Base-by-base conservation (phyloP, 106 monocot species). In the Gastrodia elata region DNA sequence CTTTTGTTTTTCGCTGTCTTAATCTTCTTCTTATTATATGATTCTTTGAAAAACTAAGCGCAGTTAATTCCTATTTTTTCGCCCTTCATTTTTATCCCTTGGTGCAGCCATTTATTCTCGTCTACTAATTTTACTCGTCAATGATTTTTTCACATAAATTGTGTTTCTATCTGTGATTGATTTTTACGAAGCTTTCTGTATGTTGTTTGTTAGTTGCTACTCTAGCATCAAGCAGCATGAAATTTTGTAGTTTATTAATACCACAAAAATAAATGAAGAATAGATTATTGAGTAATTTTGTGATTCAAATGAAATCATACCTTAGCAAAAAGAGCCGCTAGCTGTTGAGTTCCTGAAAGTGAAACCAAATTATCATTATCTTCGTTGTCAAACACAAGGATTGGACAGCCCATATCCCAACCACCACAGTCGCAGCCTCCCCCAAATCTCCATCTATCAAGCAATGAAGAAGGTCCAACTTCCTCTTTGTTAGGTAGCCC, bases 391-490 rank as follows among this genome's bases (percentile, higher is more conserved):
- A 93, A 76, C 14, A 98, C 82, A 52, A 75, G 64, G 79, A 98
- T 83, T 28, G 93, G 93, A 55, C 97, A 98, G 1, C 79, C 82
- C 93, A 98, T 91, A 68, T 98, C 97, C 97, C 97, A 98, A 44
- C 97, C 97, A 61, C 97, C 97, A 83, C 97, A 98, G 74, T 98
- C 93, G 80, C 97, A 98, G 4, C 77, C 82, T 76, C 97, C 97
- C 39, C 91, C 93, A 73, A 65, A 82, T 81, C 86, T 88, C 90
- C 88, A 91, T 78, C 88, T 88, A 74, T 98, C 88, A 26, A 98
- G 84, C 68, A 98, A 83, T 9, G 84, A 76, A 57, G 88, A 88
- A 15, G 97, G 91, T 2, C 86, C 64, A 38, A 73, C 80, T 30
- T 91, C 90, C 56, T 85, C 84, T 11, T 38, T 71, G 57, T 43